Conservation (phyloP, 306 rosid genomes). For the Casuarina equisetifolia region DNA sequence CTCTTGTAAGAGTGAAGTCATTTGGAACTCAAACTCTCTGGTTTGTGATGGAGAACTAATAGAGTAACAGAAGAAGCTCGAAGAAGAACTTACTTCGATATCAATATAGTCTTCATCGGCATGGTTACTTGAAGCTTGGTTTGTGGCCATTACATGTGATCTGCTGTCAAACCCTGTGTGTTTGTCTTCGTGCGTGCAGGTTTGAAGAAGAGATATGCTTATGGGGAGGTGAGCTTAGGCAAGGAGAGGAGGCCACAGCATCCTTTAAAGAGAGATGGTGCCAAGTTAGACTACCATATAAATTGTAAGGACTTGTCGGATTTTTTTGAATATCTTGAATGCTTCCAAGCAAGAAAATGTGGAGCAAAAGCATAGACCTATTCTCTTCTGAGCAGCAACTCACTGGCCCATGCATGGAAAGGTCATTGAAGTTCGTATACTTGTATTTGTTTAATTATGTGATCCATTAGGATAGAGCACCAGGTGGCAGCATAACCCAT, state of each 20-base stretch:
- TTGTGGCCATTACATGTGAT: constrained; percentile 58
- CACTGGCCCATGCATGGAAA: constrained; percentile 7
- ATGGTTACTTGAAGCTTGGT: constrained; percentile 41
- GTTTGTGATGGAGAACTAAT: constrained; percentile 52
- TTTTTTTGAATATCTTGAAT: constrained; percentile 22
- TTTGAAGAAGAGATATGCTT: constrained; percentile 45
- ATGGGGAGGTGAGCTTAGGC: constrained; percentile 63
- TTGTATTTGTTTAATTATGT: not conserved
- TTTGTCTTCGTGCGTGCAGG: constrained; percentile 18
- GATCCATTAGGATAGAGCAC: too few species aligned
- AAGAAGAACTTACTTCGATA: constrained; percentile 65
- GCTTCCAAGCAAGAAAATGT: constrained; percentile 48
- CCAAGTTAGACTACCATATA: constrained; percentile 41
- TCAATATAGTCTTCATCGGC: constrained; percentile 88
- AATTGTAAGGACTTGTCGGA: constrained; percentile 18
- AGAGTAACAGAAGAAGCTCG: constrained; percentile 52
- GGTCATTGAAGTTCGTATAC: not conserved
- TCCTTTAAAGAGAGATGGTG: constrained; percentile 43
- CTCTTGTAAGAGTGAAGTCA: constrained; percentile 51
- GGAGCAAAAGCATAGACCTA: constrained; percentile 16
- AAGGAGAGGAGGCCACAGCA: constrained; percentile 41
- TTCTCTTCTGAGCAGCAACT: constrained; percentile 13
- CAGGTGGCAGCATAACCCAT: too few species aligned
- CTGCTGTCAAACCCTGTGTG: constrained; percentile 22
- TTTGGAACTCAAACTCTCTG: constrained; percentile 93